Base-by-base conservation (phyloP, 345 rosid species). In the Linum usitatissimum region DNA sequence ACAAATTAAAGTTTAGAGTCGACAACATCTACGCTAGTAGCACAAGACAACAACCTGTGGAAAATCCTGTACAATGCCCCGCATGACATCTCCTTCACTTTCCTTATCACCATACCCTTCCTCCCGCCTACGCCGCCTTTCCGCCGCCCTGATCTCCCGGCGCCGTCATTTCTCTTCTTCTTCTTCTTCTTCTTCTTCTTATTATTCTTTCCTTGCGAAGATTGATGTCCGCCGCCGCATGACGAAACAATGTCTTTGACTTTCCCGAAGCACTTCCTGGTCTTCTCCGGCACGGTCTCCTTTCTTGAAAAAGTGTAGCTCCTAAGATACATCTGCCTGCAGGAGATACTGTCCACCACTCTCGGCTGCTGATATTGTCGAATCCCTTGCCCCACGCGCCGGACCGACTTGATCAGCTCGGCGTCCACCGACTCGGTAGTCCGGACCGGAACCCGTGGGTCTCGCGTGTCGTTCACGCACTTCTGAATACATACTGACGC, bases 281-380 rank as follows among this genome's bases (percentile, higher is more conserved):
- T 72, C 72, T 67, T 78, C 59, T 73, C 77, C 0, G 68, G 60
- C 30, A 64, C 67, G 15, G 60, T 64, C 5, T 81, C 78, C 18
- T 82, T 87, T 58, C 84, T 70, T 17, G 88, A 79, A 61, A 90
- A 90, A 2, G 88, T 81, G 75, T 90, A 90, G 84, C 95, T 90
- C 54, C 95, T 79, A 3, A 90, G 77, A 67, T 85, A 90, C 76
- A 84, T 84, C 71, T 90, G 95, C 69, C 97, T 68, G 75, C 95
- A 85, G 17, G 92, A 87, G 66, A 86, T 81, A 65, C 86, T 85
- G 68, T 90, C 97, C 48, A 90, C 92, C 7, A 87, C 92, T 60
- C 80, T 76, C 12, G 84, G 65, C 18, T 60, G 78, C 66, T n/a
- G n/a, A n/a, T n/a, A n/a, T n/a, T n/a, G n/a, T n/a, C 62, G 57